These are phyloP conservation scores for Aspergillus pseudoviridinutans DNA, from an alignment of 2,329 filamentous ascomycete genomes.

Conservation along the genomic window DNA sequence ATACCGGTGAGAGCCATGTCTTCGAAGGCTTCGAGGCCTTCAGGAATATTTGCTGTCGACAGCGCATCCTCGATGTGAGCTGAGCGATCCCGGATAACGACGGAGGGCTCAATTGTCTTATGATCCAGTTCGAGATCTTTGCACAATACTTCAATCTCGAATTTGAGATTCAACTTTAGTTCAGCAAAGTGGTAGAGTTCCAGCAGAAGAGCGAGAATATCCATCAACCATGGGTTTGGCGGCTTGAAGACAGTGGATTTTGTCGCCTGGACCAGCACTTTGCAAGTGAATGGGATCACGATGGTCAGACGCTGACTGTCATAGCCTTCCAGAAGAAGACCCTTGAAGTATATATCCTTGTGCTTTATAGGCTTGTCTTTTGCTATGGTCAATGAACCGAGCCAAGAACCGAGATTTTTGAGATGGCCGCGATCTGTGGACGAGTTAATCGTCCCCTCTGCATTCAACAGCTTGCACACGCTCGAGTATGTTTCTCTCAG, in stretches of 20 bases:
- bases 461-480: conserved; percentile 81
- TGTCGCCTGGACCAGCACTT: conserved; percentile 80
- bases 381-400: conserved; percentile 87
- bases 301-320: conserved; percentile 88
- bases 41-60: conserved; percentile 55
- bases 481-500: conserved; percentile 88
- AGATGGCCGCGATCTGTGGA: conserved; percentile 80
- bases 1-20: conserved; percentile 75
- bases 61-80: conserved; percentile 59
- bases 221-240: conserved; percentile 97
- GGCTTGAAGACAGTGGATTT: conserved; percentile 86
- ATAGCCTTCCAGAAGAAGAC: conserved; percentile 87
- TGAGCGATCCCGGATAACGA: conserved; percentile 74
- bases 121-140: conserved; percentile 89
- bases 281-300: conserved; percentile 96
- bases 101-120: conserved; percentile 82
- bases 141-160: conserved; percentile 96
- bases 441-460: conserved; percentile 79
- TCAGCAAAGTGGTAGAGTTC: conserved; percentile 93
- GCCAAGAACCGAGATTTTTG: conserved; percentile 91
- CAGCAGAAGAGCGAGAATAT: conserved; percentile 84
- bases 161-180: conserved; percentile 93
- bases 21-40: conserved; percentile 76
- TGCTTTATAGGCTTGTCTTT: conserved; percentile 94
- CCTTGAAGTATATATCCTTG: conserved; percentile 95